Conservation (phyloP, 2,329 filamentous ascomycete species). For the Beauveria asiatica region DNA sequence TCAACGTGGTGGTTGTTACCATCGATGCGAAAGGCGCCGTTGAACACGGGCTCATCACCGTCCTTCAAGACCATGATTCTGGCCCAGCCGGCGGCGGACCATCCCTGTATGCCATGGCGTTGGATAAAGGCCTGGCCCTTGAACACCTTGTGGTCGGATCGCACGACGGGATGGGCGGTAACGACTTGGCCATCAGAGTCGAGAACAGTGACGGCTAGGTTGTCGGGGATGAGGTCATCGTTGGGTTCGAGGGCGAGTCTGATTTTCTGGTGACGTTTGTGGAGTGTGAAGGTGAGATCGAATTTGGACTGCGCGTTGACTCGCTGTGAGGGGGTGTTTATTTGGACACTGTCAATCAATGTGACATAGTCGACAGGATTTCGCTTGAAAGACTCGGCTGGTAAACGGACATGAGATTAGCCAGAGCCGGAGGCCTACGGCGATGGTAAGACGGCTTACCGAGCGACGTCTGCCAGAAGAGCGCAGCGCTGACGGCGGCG, state of each 20-base stretch:
- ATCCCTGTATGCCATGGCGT: conserved; percentile 50
- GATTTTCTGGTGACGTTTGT: conserved; percentile 57
- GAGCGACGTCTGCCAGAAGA: conserved; percentile 23
- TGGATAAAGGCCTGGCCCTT: conserved; percentile 70
- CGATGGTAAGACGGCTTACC: conserved; percentile 18
- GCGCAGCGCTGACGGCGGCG: conserved; percentile 20
- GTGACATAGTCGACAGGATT: conserved; percentile 70
- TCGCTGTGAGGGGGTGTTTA: conserved; percentile 70
- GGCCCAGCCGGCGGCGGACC: conserved; percentile 81
- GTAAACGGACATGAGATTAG: conserved; percentile 13
- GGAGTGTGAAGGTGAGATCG: conserved; percentile 72
- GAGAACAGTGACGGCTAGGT: conserved; percentile 66
- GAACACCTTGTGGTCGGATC: conserved; percentile 72
- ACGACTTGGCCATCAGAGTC: conserved; percentile 61
- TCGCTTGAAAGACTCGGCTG: conserved; percentile 63
- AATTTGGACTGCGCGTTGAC: conserved; percentile 77
- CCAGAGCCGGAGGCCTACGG: neutral
- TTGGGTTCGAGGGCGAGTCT: conserved; percentile 82
- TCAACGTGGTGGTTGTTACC: conserved; percentile 84
- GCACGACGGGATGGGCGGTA: conserved; percentile 59
- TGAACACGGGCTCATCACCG: conserved; percentile 71
- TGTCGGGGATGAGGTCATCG: conserved; percentile 74
- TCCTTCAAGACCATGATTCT: conserved; percentile 71
- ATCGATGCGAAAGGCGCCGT: conserved; percentile 76
- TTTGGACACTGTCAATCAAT: conserved; percentile 62